Base-by-base conservation (phyloP, 169 alveolate genomes). In the Plasmodium yoelii region DNA sequence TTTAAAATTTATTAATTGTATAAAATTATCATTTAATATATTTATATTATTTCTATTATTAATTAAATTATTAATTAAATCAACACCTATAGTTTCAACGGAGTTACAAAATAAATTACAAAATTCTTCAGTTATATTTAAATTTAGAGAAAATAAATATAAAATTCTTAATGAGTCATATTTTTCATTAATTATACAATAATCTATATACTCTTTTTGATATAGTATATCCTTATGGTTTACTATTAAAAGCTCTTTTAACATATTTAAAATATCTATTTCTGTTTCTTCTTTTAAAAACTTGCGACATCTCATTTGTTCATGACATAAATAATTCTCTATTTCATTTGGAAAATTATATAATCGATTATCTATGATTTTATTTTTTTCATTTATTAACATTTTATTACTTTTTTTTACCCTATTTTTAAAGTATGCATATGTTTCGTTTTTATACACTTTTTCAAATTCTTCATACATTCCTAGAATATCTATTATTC, bases 241-340 rank as follows among this genome's bases (percentile, higher is more conserved):
- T 18, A 80, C 82, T 12, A 80, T 55, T 67, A 80, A 26, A 9
- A 65, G 53, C 19, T 80, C 72, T 39, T 80, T 80, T 80, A 80
- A 59, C 82, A 60, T 80, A 53, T 67, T 67, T 47, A 80, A 67
- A 55, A 80, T 67, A 10, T 24, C 22, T 28, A 67, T 53, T 80
- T 80, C 84, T n/a, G 90, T 80, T 53, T 56, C 57, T 53, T 64
- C 80, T 65, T 67, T 80, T 60, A 80, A 65, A 56, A 80, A 80
- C 65, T 67, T 80, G 19, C 60, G 64, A 55, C 90, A 61, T 55
- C 90, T 59, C 56, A 80, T 67, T 67, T 80, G 82, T 67, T 80
- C 90, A 59, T 80, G 90, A 70, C 84, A 80, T 47, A 80, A 61
- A 47, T 24, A 67, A 55, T 80, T 80, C 56, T 80, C 90, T 12